Evolutionary conservation across 345 rosid species (phyloP).

Genomic region (Clausena lansium): DNA sequence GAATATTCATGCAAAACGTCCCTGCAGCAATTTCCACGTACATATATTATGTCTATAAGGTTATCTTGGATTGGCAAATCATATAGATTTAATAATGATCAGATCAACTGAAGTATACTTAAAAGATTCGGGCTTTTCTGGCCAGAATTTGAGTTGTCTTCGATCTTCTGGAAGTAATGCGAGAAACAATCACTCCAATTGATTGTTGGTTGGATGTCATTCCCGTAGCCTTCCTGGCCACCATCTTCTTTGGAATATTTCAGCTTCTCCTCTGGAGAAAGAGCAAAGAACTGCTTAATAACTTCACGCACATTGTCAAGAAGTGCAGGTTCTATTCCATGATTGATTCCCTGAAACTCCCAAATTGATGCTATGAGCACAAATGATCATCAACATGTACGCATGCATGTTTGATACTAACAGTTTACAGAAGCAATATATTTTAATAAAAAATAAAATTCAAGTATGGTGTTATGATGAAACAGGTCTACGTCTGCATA

Average conservation of each 20-base stretch:
- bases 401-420: no score
- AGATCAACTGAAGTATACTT: constrained; percentile 27
- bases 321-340: constrained; percentile 54
- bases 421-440: no score
- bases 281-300: constrained; percentile 51
- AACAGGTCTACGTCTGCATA: no score
- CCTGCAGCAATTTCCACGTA: no score
- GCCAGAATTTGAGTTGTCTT: constrained; percentile 53
- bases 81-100: no score
- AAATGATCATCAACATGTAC: no score
- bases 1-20: no score
- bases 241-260: constrained; percentile 48
- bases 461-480: no score
- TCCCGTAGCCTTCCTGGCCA: constrained; percentile 69
- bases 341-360: constrained; percentile 52
- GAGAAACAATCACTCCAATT: constrained; percentile 77
- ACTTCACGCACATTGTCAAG: constrained; percentile 51
- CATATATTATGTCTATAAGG: no score
- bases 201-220: constrained; percentile 62
- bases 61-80: no score
- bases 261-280: constrained; percentile 53
- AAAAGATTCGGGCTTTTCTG: constrained; percentile 46
- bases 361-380: neutral
- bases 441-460: no score
- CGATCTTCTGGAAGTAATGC: constrained; percentile 45